Conservation (phyloP, 2,329 filamentous ascomycete genomes). For the Cordyceps fumosorosea region DNA sequence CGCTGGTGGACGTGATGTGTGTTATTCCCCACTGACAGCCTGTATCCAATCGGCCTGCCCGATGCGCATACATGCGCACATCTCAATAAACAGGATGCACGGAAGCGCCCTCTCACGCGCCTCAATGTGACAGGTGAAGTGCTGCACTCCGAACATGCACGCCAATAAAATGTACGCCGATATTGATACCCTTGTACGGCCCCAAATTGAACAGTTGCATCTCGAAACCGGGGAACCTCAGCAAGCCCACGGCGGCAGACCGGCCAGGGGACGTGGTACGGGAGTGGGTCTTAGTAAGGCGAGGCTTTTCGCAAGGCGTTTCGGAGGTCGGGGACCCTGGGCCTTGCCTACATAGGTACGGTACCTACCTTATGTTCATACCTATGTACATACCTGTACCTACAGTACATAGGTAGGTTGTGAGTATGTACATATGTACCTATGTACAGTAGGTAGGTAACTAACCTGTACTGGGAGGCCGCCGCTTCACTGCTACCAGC, state of each 20-base stretch:
- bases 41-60: not conserved
- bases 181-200: not conserved
- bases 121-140: not conserved
- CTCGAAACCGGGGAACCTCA: not conserved
- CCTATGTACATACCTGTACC: too few species aligned
- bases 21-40: not conserved
- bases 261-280: not conserved
- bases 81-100: not conserved
- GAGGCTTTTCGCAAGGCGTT: constrained; percentile 12
- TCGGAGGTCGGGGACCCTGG: not conserved
- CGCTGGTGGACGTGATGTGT: not conserved
- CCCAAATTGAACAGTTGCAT: not conserved
- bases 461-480: not conserved
- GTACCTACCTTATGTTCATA: too few species aligned
- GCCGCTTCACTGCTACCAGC: not conserved
- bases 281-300: not conserved
- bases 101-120: not conserved
- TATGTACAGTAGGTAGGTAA: too few species aligned
- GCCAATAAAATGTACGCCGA: not conserved
- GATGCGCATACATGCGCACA: not conserved
- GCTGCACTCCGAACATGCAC: not conserved
- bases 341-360: not conserved
- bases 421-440: too few species aligned
- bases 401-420: too few species aligned
- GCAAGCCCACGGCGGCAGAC: not conserved